Evolutionary conservation across 2,329 filamentous ascomycete species (phyloP).

Genomic region (Diaporthe ilicicola): DNA sequence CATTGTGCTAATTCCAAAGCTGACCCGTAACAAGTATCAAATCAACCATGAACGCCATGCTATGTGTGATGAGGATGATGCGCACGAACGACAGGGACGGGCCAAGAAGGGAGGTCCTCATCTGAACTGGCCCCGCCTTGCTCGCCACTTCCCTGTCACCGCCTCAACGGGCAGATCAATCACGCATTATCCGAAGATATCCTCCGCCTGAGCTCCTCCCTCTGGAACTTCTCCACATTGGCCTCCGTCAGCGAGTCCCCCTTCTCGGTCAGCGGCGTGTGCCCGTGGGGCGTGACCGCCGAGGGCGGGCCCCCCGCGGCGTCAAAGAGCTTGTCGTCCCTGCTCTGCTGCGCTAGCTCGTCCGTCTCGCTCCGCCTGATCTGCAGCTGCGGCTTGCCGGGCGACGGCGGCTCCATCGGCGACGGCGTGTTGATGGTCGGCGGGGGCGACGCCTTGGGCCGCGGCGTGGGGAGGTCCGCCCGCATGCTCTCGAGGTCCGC

Average conservation of each 20-base stretch:
- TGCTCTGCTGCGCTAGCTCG: constrained; percentile 37
- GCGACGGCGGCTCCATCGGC: constrained; percentile 1
- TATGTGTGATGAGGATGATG: constrained; percentile 13
- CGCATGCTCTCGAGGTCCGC: neutral
- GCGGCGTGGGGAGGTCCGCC: constrained; percentile 17
- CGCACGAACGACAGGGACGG: neutral
- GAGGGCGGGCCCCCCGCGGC: constrained; percentile 33
- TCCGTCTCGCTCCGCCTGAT: constrained; percentile 33
- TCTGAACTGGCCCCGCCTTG: neutral
- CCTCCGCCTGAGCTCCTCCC: constrained; percentile 29
- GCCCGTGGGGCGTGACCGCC: constrained; percentile 25
- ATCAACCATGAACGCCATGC: constrained; percentile 31
- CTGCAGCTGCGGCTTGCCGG: constrained; percentile 18
- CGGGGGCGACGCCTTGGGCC: constrained; percentile 17
- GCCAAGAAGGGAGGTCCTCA: neutral
- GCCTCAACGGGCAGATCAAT: neutral
- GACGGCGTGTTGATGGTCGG: neutral
- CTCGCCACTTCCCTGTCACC: neutral
- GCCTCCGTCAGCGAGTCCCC: constrained; percentile 39
- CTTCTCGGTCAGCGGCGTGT: constrained; percentile 30
- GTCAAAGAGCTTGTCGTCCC: constrained; percentile 41
- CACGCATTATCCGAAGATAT: constrained; percentile 9
- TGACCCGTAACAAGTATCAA: neutral
- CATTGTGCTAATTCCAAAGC: too few relatives aligned
- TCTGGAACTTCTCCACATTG: constrained; percentile 38